Percentiles rank a stretch among this genome's conserved stretches.
phyloP scores from a whole-genome alignment of 805 yeast genomes.

The Monosporozyma unispora region DNA sequence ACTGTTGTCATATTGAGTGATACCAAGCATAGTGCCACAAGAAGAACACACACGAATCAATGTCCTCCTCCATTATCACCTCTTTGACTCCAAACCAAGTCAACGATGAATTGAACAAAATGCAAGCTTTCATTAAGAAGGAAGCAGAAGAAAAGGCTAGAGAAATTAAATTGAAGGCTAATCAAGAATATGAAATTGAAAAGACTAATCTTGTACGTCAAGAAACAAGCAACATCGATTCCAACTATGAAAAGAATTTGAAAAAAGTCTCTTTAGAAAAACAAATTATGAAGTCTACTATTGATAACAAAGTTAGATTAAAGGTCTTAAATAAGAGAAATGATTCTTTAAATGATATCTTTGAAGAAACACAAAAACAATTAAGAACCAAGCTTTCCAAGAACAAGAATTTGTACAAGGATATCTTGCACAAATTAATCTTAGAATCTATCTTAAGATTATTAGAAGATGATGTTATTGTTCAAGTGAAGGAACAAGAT shows the following conservation, averaged over 20 bases:
- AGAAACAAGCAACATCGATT: slow-evolving; percentile 83
- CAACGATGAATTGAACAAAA: slow-evolving; percentile 88
- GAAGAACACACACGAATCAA: slow-evolving; percentile 4
- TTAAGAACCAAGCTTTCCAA: slow-evolving; percentile 44
- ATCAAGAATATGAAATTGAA: slow-evolving; percentile 97
- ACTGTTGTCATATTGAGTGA: no score
- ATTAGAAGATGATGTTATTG: slow-evolving; percentile 57
- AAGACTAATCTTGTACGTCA: slow-evolving; percentile 90
- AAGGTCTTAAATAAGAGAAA: slow-evolving; percentile 83
- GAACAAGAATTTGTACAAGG: slow-evolving; percentile 54
- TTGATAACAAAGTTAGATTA: slow-evolving; percentile 91
- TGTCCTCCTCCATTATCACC: slow-evolving; percentile 33
- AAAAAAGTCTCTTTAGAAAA: slow-evolving; percentile 89
- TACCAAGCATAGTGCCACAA: no score
- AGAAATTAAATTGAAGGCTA: slow-evolving; percentile 91
- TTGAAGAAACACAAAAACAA: slow-evolving; percentile 56
- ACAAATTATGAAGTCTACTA: slow-evolving; percentile 91
- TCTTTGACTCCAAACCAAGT: slow-evolving; percentile 48
- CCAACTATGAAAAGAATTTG: slow-evolving; percentile 66
- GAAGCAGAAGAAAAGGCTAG: slow-evolving; percentile 99
- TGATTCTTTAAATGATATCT: slow-evolving; percentile 63
- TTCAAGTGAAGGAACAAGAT: slow-evolving; percentile 44
- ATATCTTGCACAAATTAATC: slow-evolving; percentile 65
- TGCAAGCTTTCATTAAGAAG: slow-evolving; percentile 97
- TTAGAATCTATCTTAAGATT: slow-evolving; percentile 67